phyloP scores from a whole-genome alignment of 176 grass and related monocot species.

The Oryza rufipogon region DNA sequence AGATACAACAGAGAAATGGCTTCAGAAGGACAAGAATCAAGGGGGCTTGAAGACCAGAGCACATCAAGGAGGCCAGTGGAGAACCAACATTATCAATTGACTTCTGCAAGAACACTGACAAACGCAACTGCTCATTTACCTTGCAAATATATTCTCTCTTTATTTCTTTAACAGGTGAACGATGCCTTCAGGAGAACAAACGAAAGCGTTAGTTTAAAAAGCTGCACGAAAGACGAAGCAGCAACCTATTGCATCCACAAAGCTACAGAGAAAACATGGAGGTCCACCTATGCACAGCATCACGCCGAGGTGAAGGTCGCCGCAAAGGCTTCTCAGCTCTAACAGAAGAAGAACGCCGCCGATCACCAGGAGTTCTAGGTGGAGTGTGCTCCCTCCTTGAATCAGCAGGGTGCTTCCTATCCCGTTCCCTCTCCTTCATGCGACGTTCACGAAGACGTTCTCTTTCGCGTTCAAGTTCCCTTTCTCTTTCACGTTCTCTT shows the following conservation, averaged over 20 bases:
- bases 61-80: slow-evolving; percentile 44
- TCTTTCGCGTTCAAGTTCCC: slow-evolving; percentile 64
- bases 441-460: slow-evolving; percentile 70
- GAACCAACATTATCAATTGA: slow-evolving; percentile 45
- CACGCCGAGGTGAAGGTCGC: slow-evolving; percentile 73
- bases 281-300: slow-evolving; percentile 90
- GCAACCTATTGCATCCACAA: slow-evolving; percentile 75
- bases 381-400: slow-evolving; percentile 74
- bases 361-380: slow-evolving; percentile 67
- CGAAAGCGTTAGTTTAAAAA: slow-evolving; percentile 82
- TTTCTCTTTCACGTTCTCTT: slow-evolving; percentile 66
- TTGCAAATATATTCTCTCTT: slow-evolving; percentile 99
- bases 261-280: slow-evolving; percentile 70
- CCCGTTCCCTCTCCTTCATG: slow-evolving; percentile 84
- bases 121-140: slow-evolving; percentile 74
- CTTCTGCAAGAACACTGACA: slow-evolving; percentile 53
- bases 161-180: slow-evolving; percentile 99
- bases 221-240: slow-evolving; percentile 71
- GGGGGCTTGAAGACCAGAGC: slow-evolving; percentile 33
- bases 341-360: slow-evolving; percentile 68
- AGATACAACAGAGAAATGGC: neutral
- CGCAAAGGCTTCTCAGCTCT: slow-evolving; percentile 69
- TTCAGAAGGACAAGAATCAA: slow-evolving; percentile 26
- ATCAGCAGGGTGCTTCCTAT: slow-evolving; percentile 71
- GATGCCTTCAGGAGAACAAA: slow-evolving; percentile 99